A percentile compares a stretch with the other conserved stretches of the same genome.
Conservation (phyloP, 306 rosid species). For the Quercus parvula region DNA sequence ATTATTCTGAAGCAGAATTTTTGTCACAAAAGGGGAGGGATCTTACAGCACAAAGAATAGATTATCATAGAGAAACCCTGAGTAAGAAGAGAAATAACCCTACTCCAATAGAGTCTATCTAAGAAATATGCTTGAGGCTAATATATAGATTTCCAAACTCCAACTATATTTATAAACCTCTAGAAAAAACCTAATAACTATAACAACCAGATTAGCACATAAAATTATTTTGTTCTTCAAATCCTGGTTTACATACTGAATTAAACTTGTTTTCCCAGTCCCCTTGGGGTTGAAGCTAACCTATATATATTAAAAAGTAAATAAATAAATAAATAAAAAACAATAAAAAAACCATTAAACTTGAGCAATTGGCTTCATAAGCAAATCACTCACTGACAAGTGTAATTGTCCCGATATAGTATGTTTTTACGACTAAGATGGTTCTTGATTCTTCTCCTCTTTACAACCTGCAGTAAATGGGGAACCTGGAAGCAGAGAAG, state of each 20-base stretch:
- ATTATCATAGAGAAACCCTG: neutral
- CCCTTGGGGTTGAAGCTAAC: too few relatives aligned
- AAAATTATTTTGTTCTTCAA: neutral
- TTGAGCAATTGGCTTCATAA: constrained; percentile 6
- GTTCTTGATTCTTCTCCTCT: constrained; percentile 70
- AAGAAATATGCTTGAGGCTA: neutral
- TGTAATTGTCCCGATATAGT: constrained; percentile 75
- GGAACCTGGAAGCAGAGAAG: constrained; percentile 63
- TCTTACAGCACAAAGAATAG: neutral
- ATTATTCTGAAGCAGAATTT: neutral
- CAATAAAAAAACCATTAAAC: neutral
- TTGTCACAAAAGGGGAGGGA: neutral
- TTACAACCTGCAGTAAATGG: constrained; percentile 85
- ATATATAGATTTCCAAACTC: neutral
- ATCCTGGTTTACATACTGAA: constrained; percentile 4
- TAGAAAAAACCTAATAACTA: neutral
- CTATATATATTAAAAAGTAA: too few relatives aligned
- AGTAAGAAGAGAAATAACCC: neutral
- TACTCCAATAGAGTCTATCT: neutral
- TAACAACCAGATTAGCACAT: neutral
- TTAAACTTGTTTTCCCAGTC: neutral
- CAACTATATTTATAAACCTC: neutral
- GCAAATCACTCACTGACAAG: constrained; percentile 75
- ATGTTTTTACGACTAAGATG: constrained; percentile 84
- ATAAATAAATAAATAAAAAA: too few relatives aligned